Evolutionary conservation across 306 rosid genomes (phyloP), one percentile per base, ranked within the genome.

Genomic region (Cucumis melo): DNA sequence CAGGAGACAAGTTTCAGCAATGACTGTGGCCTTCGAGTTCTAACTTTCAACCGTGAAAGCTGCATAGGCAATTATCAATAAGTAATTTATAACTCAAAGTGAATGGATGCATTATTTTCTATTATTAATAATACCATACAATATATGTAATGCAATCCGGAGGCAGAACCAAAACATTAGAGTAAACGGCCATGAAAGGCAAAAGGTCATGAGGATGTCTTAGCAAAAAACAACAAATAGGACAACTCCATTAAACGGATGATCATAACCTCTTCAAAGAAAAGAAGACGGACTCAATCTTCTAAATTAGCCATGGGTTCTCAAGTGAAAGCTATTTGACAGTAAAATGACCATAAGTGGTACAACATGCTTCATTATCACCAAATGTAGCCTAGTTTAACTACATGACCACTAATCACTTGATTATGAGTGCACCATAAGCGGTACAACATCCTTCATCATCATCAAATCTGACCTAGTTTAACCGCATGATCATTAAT

Each of bases 1-100:
- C 99, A 95, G 24, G 96, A 84, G 16, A 95, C 92, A 65, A 95
- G 87, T 75, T 92, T 89, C 87, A 92, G 86, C 87, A 95, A 79
- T 4, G 97, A 82, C 63, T 68, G 92, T 42, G 98, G 83, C 81
- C 78, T 89, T 56, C 91, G 83, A 29, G 85, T 77, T 80, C 89
- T 86, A 44, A 87, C 81, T 82, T 84, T 92, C 88, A 89, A 88
- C 55, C 96, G 92, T 10, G 99, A 95, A 79, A 92, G 93, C 99
- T 95, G 99, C 88, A 83, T 73, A 80, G 63, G 27, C 80, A 84
- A 62, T 78, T 29, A 60, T 51, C 48, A 80, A 68, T 86, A 57
- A 88, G 80, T 70, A 77, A 73, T 62, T 53, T 59, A 70, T 68
- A 73, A 59, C 66, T 20, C 19, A 75, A 64, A 55, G 63, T 10